A percentile compares a stretch with the other conserved stretches of the same genome.
These are phyloP conservation scores for Kodamaea sp. DNA, from an alignment of 1,139 yeast species.

Conservation along the genomic window DNA sequence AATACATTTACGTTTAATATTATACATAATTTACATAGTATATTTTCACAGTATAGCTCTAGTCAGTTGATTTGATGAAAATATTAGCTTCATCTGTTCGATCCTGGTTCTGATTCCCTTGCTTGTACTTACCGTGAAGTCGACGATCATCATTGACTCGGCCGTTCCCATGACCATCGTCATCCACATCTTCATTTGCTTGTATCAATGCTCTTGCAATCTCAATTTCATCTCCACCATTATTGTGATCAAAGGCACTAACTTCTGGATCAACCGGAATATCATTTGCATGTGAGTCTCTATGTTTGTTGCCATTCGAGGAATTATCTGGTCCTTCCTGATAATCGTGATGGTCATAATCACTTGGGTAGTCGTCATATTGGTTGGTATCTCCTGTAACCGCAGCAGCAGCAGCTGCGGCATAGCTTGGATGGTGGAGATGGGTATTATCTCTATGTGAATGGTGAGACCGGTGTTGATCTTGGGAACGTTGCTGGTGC, in stretches of 20 bases:
- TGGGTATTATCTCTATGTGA: conserved; percentile 8
- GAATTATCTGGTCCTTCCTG: conserved; percentile 7
- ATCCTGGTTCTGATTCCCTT: conserved; percentile 3
- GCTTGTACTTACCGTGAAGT: conserved; percentile 5
- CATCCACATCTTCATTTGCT: conserved; percentile 48
- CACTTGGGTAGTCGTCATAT: conserved; percentile 23
- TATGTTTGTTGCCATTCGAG: conserved; percentile 9
- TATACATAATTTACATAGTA: conserved; percentile 1
- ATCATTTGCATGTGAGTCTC: conserved; percentile 15
- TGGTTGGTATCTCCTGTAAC: conserved; percentile 25
- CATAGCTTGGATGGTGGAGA: conserved; percentile 28
- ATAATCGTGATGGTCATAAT: conserved; percentile 22
- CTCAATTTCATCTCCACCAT: conserved; percentile 56
- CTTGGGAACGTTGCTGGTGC: conserved; percentile 19
- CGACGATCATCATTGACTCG: conserved; percentile 4
- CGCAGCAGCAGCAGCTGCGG: conserved; percentile 48
- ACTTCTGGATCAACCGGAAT: conserved; percentile 65
- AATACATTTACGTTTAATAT: too few relatives aligned
- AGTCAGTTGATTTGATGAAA: conserved; percentile 24
- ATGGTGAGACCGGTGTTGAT: conserved; percentile 13
- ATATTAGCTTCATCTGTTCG: conserved; percentile 25
- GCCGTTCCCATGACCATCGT: conserved; percentile 7
- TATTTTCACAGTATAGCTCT: not conserved
- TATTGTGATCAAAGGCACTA: conserved; percentile 50
- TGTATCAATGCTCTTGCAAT: conserved; percentile 68